phyloP scores from a whole-genome alignment of 495 filamentous ascomycete genomes.

The Chaetomidium leptoderma region DNA sequence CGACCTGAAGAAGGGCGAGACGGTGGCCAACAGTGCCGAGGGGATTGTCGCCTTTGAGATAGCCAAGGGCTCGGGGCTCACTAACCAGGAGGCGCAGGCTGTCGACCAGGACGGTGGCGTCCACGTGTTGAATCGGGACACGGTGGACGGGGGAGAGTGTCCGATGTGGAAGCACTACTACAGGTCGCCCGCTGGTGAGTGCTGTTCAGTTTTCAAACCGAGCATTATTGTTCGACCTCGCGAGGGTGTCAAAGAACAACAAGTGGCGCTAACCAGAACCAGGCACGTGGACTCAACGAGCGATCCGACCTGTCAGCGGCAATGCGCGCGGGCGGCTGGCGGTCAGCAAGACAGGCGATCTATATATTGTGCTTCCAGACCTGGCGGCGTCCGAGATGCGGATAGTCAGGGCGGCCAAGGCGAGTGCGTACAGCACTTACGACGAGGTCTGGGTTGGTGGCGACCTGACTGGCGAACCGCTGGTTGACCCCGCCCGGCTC shows the following conservation, averaged over 20 bases:
- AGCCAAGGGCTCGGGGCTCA: slow-evolving; percentile 39
- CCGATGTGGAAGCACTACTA: slow-evolving; percentile 47
- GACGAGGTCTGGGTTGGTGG: slow-evolving; percentile 33
- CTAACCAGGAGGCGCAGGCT: slow-evolving; percentile 49
- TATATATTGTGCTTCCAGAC: slow-evolving; percentile 39
- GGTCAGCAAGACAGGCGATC: slow-evolving; percentile 31
- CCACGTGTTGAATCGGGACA: slow-evolving; percentile 46
- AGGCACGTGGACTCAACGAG: slow-evolving; percentile 32
- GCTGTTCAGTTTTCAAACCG: not conserved
- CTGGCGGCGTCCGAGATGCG: slow-evolving; percentile 23
- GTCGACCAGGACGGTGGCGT: slow-evolving; percentile 43
- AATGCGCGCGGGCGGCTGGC: slow-evolving; percentile 37
- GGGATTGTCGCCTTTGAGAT: slow-evolving; percentile 42
- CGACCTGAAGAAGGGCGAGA: slow-evolving; percentile 30
- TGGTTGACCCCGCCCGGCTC: slow-evolving; percentile 37
- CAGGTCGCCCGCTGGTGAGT: slow-evolving; percentile 34
- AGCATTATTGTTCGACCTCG: not conserved
- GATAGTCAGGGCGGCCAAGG: slow-evolving; percentile 32
- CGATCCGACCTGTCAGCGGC: slow-evolving; percentile 30
- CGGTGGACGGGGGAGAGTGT: slow-evolving; percentile 23
- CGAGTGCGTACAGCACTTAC: slow-evolving; percentile 26
- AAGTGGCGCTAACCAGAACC: not conserved
- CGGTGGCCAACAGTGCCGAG: slow-evolving; percentile 31
- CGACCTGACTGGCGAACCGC: slow-evolving; percentile 35
- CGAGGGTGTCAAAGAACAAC: not conserved